These are phyloP conservation scores for Fraxinus sp. DNA, from an alignment of 305 asterid species.

Conservation along the genomic window DNA sequence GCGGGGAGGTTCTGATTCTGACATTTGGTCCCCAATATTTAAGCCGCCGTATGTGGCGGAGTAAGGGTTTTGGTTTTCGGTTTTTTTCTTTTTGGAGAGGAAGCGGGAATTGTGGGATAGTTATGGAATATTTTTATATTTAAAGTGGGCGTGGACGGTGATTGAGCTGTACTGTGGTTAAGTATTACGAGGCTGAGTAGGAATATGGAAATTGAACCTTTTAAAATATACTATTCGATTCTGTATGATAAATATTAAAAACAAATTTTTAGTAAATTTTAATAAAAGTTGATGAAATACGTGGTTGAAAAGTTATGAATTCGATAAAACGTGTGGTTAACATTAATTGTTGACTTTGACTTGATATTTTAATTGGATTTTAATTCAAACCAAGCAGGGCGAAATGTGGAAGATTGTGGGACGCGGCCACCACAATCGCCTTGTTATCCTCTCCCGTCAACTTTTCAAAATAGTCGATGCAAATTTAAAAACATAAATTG, in stretches of 20 bases:
- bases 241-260: no score
- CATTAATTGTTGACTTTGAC: no score
- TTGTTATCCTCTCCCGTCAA: neutral
- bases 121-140: neutral
- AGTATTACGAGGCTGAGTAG: neutral
- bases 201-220: neutral
- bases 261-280: no score
- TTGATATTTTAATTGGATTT: no score
- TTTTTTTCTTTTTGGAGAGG: neutral
- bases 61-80: neutral
- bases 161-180: neutral
- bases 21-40: slow-evolving; percentile 25
- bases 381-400: no score
- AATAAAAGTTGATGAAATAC: no score
- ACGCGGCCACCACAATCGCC: neutral
- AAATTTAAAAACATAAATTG: no score
- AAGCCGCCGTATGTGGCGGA: slow-evolving; percentile 28
- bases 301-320: no score
- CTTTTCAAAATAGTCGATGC: neutral
- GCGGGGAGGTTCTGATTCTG: slow-evolving; percentile 29
- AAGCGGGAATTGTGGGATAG: neutral
- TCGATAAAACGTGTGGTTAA: no score
- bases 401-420: neutral
- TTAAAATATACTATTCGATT: no score
- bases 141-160: neutral